phyloP scores from a whole-genome alignment of 129 eudicot genomes.

The Flaveria ramosissima region DNA sequence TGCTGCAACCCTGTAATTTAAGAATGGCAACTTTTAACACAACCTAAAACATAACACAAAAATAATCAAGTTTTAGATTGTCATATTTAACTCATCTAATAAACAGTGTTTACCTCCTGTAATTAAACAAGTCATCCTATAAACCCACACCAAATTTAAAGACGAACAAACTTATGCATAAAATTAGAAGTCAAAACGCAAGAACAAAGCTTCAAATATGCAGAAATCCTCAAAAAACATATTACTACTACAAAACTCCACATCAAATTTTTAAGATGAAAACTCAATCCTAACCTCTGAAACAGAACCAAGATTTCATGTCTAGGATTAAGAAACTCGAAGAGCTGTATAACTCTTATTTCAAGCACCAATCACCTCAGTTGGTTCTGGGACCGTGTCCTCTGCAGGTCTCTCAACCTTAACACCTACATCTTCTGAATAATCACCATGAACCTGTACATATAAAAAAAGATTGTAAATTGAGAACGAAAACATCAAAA shows the following conservation, averaged over 20 bases:
- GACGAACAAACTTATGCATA: constrained; percentile 1
- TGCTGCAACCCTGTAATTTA: no score
- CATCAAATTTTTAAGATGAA: neutral
- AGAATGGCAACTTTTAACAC: no score
- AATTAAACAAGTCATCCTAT: no score
- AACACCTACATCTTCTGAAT: constrained; percentile 66
- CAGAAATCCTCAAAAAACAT: constrained; percentile 16
- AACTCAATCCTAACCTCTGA: constrained; percentile 17
- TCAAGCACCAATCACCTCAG: constrained; percentile 78
- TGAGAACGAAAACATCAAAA: no score
- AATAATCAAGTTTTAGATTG: no score
- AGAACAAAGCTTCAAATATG: neutral
- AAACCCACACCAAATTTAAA: no score
- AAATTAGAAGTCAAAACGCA: neutral
- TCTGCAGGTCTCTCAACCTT: constrained; percentile 74
- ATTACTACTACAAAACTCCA: constrained; percentile 20
- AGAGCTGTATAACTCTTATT: constrained; percentile 17
- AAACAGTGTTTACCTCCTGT: no score
- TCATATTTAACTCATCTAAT: no score
- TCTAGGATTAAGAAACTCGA: neutral
- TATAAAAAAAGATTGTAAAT: neutral
- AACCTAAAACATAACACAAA: no score
- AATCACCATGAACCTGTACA: constrained; percentile 72
- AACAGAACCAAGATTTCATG: constrained; percentile 29
- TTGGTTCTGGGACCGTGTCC: constrained; percentile 53